phyloP scores from a whole-genome alignment of 2,329 filamentous ascomycete species.

The Fusarium sulawesiense region DNA sequence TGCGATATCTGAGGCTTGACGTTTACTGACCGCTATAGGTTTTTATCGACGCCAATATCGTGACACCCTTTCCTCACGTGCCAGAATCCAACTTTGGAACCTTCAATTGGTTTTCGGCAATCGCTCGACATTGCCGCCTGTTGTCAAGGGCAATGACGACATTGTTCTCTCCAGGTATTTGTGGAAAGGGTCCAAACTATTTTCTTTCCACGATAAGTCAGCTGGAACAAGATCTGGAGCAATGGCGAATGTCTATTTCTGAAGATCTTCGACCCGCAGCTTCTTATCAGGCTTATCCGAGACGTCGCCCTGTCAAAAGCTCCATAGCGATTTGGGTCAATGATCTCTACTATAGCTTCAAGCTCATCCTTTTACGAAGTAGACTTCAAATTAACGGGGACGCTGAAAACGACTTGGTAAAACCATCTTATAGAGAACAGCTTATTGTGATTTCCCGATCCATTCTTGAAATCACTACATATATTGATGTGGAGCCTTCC shows the following conservation, averaged over 20 bases:
- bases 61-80: conserved; percentile 27
- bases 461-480: conserved; percentile 36
- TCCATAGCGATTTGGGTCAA: conserved; percentile 30
- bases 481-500: conserved; percentile 36
- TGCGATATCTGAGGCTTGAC: accelerated
- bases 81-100: conserved; percentile 36
- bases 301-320: conserved; percentile 17
- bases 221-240: conserved; percentile 30
- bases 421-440: background rate
- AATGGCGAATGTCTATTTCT: conserved; percentile 22
- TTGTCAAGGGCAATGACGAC: conserved; percentile 30
- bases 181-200: conserved; percentile 7
- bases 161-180: conserved; percentile 33
- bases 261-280: conserved; percentile 20
- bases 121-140: conserved; percentile 27
- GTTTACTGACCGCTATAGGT: conserved; percentile 3
- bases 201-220: conserved; percentile 16
- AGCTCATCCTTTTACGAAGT: conserved; percentile 24
- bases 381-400: conserved; percentile 12
- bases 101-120: conserved; percentile 25
- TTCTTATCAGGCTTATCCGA: background rate
- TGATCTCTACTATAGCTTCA: conserved; percentile 38
- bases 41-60: conserved; percentile 31
- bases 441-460: conserved; percentile 29
- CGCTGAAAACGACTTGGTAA: background rate